Base-by-base conservation (phyloP, 2,329 filamentous ascomycete species). In the Elsinoe ampelina region DNA sequence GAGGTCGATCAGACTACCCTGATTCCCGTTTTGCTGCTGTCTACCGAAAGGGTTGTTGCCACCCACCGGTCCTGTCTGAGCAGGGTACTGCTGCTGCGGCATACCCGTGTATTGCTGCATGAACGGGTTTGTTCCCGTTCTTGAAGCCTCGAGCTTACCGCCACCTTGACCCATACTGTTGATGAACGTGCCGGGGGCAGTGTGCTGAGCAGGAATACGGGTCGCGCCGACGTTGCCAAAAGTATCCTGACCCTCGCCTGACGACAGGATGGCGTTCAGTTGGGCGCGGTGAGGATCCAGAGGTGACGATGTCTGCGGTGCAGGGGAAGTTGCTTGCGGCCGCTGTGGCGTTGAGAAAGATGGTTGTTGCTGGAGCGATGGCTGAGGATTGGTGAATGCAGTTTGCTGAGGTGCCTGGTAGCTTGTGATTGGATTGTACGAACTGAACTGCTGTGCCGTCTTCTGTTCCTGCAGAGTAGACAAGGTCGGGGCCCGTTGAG, bases 151-250 rank as follows among this genome's bases (percentile, higher is more conserved):
- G 42, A 96, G 72, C 58, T 81, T 80, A 63, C 83, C 82, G 58
- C 88, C 74, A n/a, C 89, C 88, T 36, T 86, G 78, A 51, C 93
- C 93, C 5, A 93, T 90, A 59, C 89, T 95, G 74, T 98, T 98
- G 73, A 98, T 86, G 70, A 97, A 98, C 0, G 88, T 95, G 22
- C 92, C 93, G 0, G 93, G 93, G 1, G 93, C 90, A 0, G 93
- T 98, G 71, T 98, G 93, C 69, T 98, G 93, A 1, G 93, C 85
- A 1, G 93, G 93, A 61, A 98, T 95, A 71, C 93, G 90, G 47
- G 95, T 79, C 62, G 97, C 89, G 63, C 93, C 93, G n/a, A 89
- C 89, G 70, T 98, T 98, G 62, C 93, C 93, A 69, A 95, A 98
- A 0, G 93, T 98, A 68, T 98, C 93, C 77, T 95, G 87, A 20